Evolutionary conservation across 495 filamentous ascomycete species (phyloP), one percentile per base, ranked within the genome.

Genomic region (Sabuloglossum arenarium): DNA sequence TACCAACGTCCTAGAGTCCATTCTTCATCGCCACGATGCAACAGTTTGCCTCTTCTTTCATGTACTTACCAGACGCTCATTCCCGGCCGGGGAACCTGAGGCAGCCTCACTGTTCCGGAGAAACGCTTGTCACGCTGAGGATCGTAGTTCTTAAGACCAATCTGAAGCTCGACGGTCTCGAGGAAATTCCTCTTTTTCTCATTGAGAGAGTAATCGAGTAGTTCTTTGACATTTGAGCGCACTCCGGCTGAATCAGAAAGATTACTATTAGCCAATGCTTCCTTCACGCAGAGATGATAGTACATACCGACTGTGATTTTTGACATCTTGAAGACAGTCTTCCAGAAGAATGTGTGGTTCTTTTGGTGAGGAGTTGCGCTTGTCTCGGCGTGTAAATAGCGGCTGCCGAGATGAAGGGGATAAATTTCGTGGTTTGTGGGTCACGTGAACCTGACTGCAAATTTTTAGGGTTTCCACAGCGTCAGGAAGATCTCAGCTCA

Each of bases 81-180:
- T 76, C 81, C 80, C 58, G 91, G 91, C 66, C 91, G 85, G 63
- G 91, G 91, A 59, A 97, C 75, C 61, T 76, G 74, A 51, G 90
- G 88, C 59, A 97, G 85, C 76, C 82, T 84, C 76, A 98, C 85
- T 69, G 93, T 97, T 73, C 91, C 91, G 47, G 85, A 91, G 87
- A 98, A 98, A 90, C 91, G 91, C 88, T 98, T 98, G 77, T 98
- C 91, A 84, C 90, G 88, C 80, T 96, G 89, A 68, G 91, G 91
- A 68, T 98, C 91, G 78, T 98, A 98, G 85, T 98, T 98, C 85
- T 98, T 98, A 69, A 98, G 83, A 68, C 91, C 91, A 78, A 98
- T 95, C 74, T 97, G 90, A 67, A 97, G 86, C 67, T 82, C 80
- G 69, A 84, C 81, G 67, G 88, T 94, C 78, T 94, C 88, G 74